These are phyloP conservation scores for Argentina anserina DNA, from an alignment of 306 rosid species.

Conservation along the genomic window DNA sequence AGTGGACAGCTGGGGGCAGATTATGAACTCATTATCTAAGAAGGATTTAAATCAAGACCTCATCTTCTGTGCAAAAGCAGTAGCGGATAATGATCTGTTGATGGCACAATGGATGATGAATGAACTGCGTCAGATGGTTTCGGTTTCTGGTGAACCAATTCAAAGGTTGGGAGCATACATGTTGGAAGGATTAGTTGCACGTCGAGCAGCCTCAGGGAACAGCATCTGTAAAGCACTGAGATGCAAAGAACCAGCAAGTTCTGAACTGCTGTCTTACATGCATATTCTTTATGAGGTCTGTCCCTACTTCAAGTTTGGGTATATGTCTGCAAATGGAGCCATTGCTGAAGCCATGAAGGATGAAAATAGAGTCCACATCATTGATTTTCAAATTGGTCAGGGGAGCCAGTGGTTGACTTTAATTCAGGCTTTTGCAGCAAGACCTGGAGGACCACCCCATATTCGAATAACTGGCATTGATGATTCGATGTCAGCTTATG, in stretches of 20 bases:
- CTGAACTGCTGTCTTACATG: conserved; percentile 79
- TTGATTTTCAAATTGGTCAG: conserved; percentile 89
- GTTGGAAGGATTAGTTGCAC: conserved; percentile 93
- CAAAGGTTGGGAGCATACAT: conserved; percentile 95
- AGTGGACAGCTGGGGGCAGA: conserved; percentile 68
- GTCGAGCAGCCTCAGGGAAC: conserved; percentile 61
- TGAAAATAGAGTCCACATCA: conserved; percentile 76
- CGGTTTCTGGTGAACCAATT: conserved; percentile 91
- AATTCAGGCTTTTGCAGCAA: conserved; percentile 92
- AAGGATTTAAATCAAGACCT: conserved; percentile 68
- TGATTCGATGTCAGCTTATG: conserved; percentile 77
- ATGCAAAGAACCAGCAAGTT: conserved; percentile 81
- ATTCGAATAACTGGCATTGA: conserved; percentile 92
- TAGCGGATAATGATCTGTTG: conserved; percentile 60
- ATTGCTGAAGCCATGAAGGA: conserved; percentile 97
- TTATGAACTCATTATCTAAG: conserved; percentile 58
- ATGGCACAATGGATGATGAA: conserved; percentile 76
- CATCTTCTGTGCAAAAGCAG: conserved; percentile 68
- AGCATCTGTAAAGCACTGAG: conserved; percentile 67
- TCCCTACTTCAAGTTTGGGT: conserved; percentile 91
- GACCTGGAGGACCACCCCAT: conserved; percentile 98
- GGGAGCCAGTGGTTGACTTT: conserved; percentile 95
- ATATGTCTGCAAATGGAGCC: conserved; percentile 98
- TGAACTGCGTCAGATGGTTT: conserved; percentile 72
- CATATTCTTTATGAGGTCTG: conserved; percentile 87